Evolutionary conservation across 257 asterid genomes (phyloP).

Genomic region (Solanum acaule): DNA sequence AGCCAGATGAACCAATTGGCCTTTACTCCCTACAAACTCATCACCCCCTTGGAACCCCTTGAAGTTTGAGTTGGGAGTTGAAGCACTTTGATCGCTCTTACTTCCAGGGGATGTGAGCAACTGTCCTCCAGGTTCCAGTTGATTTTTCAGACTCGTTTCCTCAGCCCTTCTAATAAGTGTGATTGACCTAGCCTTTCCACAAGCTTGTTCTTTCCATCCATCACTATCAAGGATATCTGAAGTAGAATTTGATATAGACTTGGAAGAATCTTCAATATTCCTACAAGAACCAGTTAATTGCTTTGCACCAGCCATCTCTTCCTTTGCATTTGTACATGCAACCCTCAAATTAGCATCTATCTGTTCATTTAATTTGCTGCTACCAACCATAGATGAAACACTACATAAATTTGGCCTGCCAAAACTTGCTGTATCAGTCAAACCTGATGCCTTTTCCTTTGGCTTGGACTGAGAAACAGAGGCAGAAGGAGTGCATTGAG

Average conservation of each 20-base stretch:
- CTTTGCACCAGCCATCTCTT: conserved; percentile 1
- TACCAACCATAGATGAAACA: conserved; percentile 24
- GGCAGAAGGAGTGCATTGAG: conserved; percentile 37
- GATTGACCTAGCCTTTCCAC: conserved; percentile 30
- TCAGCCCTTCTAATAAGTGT: conserved; percentile 19
- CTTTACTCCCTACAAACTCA: conserved; percentile 8
- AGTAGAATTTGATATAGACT: conserved; percentile 23
- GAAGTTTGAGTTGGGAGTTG: conserved; percentile 24
- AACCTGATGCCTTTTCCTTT: conserved; percentile 29
- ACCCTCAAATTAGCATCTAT: neutral
- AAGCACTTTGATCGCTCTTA: conserved; percentile 11
- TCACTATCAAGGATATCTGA: conserved; percentile 10
- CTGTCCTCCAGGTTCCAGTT: conserved; percentile 26
- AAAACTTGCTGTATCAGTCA: neutral
- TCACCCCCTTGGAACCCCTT: conserved; percentile 23
- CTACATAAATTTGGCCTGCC: conserved; percentile 29
- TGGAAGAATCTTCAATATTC: conserved; percentile 22
- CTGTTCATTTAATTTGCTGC: conserved; percentile 21
- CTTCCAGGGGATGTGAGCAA: conserved; percentile 16
- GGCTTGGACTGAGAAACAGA: conserved; percentile 20
- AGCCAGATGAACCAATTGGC: conserved; percentile 16
- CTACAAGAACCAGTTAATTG: conserved; percentile 17
- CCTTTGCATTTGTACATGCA: neutral
- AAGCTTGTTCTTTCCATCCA: conserved; percentile 16
- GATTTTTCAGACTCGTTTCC: conserved; percentile 21